Percentiles rank a stretch among this genome's conserved stretches.
phyloP scores from a whole-genome alignment of 2,329 filamentous ascomycete genomes.

The Fusarium sp. region DNA sequence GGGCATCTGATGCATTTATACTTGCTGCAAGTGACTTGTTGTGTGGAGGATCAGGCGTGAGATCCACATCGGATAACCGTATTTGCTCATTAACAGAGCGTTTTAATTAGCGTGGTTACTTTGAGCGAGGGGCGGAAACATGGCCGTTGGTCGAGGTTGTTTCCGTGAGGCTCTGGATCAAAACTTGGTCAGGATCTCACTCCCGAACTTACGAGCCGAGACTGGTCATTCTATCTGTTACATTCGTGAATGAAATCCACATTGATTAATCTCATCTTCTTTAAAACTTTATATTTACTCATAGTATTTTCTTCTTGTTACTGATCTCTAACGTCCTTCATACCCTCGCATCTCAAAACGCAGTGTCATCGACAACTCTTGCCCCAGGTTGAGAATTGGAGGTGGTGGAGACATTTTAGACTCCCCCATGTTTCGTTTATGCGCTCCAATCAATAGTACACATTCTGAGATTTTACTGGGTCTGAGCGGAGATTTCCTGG shows the following conservation, averaged over 20 bases:
- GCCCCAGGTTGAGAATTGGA: background rate
- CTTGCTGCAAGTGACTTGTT: background rate
- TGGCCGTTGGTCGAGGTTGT: background rate
- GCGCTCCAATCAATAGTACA: slow-evolving; percentile 8
- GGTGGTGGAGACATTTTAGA: background rate
- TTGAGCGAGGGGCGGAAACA: slow-evolving; percentile 2
- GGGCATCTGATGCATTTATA: slow-evolving; percentile 22
- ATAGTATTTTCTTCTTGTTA: too few relatives aligned
- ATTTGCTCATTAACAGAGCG: background rate
- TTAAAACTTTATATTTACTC: too few relatives aligned
- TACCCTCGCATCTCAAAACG: accelerated
- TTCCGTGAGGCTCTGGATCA: slow-evolving; percentile 12
- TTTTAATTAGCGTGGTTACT: background rate
- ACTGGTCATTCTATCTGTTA: too few relatives aligned
- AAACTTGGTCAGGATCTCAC: background rate
- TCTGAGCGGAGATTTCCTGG: background rate
- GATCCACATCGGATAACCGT: slow-evolving; percentile 10
- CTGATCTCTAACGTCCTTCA: accelerated
- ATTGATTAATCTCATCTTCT: too few relatives aligned
- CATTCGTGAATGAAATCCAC: too few relatives aligned
- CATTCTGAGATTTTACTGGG: background rate
- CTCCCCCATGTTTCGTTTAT: slow-evolving; percentile 6
- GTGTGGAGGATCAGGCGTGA: slow-evolving; percentile 7
- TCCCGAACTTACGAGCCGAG: too few relatives aligned
- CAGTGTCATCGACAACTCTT: background rate